Evolutionary conservation across 2,329 filamentous ascomycete species (phyloP), one percentile per base, ranked within the genome.

Genomic region (Alternaria hordeiaustralica): DNA sequence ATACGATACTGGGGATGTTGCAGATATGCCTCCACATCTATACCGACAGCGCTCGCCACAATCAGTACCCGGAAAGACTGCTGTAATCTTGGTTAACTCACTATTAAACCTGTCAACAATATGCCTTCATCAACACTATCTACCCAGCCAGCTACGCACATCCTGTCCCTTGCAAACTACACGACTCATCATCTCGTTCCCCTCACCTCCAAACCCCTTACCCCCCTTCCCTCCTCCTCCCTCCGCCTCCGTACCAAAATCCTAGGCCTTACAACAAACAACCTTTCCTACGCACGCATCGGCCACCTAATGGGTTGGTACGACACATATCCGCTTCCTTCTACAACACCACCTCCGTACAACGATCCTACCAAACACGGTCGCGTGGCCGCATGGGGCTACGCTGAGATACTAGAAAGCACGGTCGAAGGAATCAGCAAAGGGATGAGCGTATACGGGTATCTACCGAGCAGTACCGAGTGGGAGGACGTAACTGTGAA

Each of bases 351-450:
- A 0, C 47, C 69, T 1, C 72, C 75, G 1, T 80, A 78, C 71
- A 79, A 81, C 66, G 77, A 85, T 67, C 30, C 55, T 5, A 47
- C 71, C 3, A 68, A 70, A n/a, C 85, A 83, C 75, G 84, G 83
- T 5, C 82, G 84, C 61, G 82, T 83, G 12, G 81, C 82, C 44
- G 82, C 79, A n/a, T 86, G 84, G 84, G 84, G 84, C 0, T 84
- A 82, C 58, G 84, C 79, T 8, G 72, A 78, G 23, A 79, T 85
- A 5, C 47, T 82, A 6, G 81, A 82, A 5, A 82, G 78, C n/a
- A 84, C 75, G 0, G 71, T 82, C 6, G 54, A 74, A 2, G 71
- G 65, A 6, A 69, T 85, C 2, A 49, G 71, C 1, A 49, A 61
- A 3, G 83, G 80, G 6, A 75, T 76, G 1, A 67, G 79, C 2